These are phyloP conservation scores for Lagenaria siceraria DNA, from an alignment of 306 rosid genomes.

Conservation along the genomic window DNA sequence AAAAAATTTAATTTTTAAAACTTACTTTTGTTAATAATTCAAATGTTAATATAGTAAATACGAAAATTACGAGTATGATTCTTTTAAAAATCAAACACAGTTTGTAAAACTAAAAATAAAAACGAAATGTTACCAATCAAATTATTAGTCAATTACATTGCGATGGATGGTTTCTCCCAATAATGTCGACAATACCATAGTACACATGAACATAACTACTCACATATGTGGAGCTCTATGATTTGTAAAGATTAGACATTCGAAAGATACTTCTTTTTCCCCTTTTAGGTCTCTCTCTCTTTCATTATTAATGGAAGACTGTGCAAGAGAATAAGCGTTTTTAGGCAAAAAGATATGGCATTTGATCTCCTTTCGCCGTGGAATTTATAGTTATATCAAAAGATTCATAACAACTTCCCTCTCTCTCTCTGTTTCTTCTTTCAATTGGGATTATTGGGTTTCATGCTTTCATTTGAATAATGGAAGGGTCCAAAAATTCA, in stretches of 20 bases:
- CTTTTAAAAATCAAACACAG: too few species aligned
- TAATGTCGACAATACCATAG: too few species aligned
- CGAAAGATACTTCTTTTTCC: conserved; percentile 17
- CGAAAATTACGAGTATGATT: too few species aligned
- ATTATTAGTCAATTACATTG: too few species aligned
- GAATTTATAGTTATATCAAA: conserved; percentile 9
- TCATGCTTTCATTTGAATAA: not conserved
- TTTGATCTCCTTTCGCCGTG: conserved; percentile 10
- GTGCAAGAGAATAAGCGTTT: conserved; percentile 21
- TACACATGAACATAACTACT: not conserved
- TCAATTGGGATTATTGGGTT: conserved; percentile 4
- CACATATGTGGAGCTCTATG: not conserved
- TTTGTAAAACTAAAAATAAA: too few species aligned
- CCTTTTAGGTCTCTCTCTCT: not conserved
- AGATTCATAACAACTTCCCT: not conserved
- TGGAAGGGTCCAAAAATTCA: conserved; percentile 17
- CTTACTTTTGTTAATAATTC: too few species aligned
- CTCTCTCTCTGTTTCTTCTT: conserved; percentile 12
- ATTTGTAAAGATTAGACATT: conserved; percentile 13
- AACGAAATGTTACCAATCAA: too few species aligned
- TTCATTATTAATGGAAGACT: conserved; percentile 1
- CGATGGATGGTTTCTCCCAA: too few species aligned
- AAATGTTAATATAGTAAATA: too few species aligned
- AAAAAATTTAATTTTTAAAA: too few species aligned
- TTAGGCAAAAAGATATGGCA: not conserved